Percentiles rank a stretch among this genome's conserved stretches.
These are phyloP conservation scores for Vitis riparia DNA, from an alignment of 164 flowering plant species.

Conservation along the genomic window DNA sequence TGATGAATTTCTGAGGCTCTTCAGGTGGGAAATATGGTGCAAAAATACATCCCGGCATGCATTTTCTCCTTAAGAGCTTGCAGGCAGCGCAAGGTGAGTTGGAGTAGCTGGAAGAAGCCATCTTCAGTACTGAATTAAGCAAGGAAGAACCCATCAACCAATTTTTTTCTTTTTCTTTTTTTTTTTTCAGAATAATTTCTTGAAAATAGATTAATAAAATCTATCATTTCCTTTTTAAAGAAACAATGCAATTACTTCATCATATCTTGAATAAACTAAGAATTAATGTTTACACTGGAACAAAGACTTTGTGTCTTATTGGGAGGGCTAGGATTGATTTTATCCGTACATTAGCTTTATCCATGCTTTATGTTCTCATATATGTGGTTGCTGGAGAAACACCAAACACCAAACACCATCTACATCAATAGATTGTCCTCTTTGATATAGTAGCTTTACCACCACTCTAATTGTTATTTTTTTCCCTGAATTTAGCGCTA, in stretches of 20 bases:
- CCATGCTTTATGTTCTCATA: too few relatives aligned
- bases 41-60: conserved; percentile 63
- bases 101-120: conserved; percentile 60
- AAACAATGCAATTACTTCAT: too few relatives aligned
- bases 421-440: too few relatives aligned
- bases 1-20: conserved; percentile 71
- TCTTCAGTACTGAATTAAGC: conserved; percentile 9
- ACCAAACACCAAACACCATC: neutral
- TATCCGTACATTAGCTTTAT: too few relatives aligned
- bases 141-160: too few relatives aligned
- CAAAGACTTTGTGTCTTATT: too few relatives aligned
- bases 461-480: too few relatives aligned
- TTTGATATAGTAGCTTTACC: too few relatives aligned
- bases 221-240: conserved; percentile 1
- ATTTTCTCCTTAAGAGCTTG: conserved; percentile 71
- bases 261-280: too few relatives aligned
- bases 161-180: neutral
- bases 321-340: too few relatives aligned
- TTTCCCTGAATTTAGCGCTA: too few relatives aligned
- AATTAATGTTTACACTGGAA: too few relatives aligned
- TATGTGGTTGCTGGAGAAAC: neutral
- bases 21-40: conserved; percentile 82
- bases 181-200: neutral
- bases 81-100: conserved; percentile 84
- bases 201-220: neutral